phyloP scores from a whole-genome alignment of 306 rosid species.

The Lathyrus oleraceus region DNA sequence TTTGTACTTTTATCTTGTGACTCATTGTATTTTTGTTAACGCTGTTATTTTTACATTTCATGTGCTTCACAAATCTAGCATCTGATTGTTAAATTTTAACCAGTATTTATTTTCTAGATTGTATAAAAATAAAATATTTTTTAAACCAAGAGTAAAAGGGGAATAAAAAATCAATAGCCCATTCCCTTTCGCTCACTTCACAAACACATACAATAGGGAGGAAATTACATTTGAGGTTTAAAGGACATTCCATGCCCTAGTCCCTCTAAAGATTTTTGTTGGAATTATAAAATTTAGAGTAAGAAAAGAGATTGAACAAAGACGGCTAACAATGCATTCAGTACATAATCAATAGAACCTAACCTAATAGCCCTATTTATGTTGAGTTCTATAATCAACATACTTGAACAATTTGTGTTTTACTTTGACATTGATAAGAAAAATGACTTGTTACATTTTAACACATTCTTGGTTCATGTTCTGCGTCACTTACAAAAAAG shows the following conservation, averaged over 20 bases:
- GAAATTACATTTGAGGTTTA: neutral
- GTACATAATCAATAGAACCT: neutral
- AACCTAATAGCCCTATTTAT: neutral
- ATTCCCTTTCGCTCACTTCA: too few species aligned
- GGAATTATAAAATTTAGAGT: constrained; percentile 1
- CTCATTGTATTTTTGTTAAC: neutral
- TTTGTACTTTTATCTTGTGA: neutral
- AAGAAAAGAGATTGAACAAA: neutral
- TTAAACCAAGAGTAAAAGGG: too few species aligned
- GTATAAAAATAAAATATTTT: too few species aligned
- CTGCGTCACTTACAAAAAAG: too few species aligned
- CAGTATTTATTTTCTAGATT: neutral
- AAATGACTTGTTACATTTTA: too few species aligned
- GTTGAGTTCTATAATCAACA: constrained; percentile 3
- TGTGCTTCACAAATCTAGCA: neutral
- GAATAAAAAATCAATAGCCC: too few species aligned
- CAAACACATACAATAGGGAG: too few species aligned
- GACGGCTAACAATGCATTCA: constrained; percentile 7
- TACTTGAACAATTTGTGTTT: too few species aligned
- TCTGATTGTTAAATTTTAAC: neutral
- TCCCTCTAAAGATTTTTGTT: neutral
- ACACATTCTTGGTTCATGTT: too few species aligned
- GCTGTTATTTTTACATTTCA: neutral
- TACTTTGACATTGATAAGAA: too few species aligned
- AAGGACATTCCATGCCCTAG: constrained; percentile 8